phyloP scores from a whole-genome alignment of 2,329 filamentous ascomycete species.

The Aulographum hederae region DNA sequence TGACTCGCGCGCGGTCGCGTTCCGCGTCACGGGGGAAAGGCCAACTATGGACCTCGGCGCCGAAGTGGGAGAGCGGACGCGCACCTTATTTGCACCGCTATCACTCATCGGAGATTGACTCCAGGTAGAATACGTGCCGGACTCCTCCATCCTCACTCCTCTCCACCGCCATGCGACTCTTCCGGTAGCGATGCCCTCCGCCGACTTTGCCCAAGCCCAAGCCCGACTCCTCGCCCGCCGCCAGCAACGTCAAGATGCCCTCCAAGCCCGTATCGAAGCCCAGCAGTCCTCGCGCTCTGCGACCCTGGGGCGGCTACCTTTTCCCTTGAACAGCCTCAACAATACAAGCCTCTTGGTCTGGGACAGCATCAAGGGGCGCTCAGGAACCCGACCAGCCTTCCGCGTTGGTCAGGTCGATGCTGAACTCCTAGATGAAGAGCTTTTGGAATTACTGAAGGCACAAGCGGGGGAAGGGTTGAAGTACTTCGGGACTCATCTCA shows the following conservation, averaged over 20 bases:
- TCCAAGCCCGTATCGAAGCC: conserved; percentile 30
- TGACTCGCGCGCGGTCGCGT: not conserved
- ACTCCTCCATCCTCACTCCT: not conserved
- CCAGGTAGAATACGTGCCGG: not conserved
- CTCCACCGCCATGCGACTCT: not conserved
- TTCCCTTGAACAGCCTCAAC: conserved; percentile 41
- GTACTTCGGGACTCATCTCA: conserved; percentile 61
- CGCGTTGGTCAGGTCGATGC: conserved; percentile 93
- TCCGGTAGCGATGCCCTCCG: conserved; percentile 30
- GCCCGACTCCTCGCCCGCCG: conserved; percentile 69
- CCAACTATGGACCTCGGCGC: too few relatives aligned
- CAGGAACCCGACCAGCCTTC: conserved; percentile 70
- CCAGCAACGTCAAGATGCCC: conserved; percentile 51
- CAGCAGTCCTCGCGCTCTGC: conserved; percentile 22
- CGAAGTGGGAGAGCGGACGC: too few relatives aligned
- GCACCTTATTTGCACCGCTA: too few relatives aligned
- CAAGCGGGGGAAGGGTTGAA: conserved; percentile 81
- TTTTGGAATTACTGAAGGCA: conserved; percentile 65
- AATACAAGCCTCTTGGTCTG: conserved; percentile 35
- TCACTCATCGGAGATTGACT: not conserved
- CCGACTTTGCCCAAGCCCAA: conserved; percentile 77
- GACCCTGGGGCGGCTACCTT: conserved; percentile 20
- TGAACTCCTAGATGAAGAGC: conserved; percentile 83
- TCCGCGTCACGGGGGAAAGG: not conserved
- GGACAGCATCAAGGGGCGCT: conserved; percentile 53